These are phyloP conservation scores for Russula earlei DNA, from an alignment of 768 basidiomycete species.

Conservation along the genomic window DNA sequence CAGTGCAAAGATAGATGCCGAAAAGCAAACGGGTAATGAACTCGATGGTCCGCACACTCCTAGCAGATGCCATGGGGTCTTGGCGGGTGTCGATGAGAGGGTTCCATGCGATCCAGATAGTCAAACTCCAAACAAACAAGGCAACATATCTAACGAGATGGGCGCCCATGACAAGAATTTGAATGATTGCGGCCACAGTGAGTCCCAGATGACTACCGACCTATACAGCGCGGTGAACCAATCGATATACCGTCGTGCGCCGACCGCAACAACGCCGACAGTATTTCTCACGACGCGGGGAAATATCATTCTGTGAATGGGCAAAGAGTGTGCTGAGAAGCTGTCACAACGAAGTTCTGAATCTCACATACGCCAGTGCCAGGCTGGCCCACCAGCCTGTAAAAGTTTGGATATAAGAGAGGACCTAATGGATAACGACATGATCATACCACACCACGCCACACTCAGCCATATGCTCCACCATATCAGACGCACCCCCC, in stretches of 20 bases:
- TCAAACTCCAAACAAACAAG: conserved; percentile 55
- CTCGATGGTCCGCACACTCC: conserved; percentile 35
- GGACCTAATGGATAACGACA: background rate
- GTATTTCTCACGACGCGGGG: conserved; percentile 50
- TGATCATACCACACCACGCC: conserved; percentile 53
- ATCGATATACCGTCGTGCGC: conserved; percentile 65
- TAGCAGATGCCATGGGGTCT: conserved; percentile 21
- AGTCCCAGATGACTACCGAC: conserved; percentile 27
- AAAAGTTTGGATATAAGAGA: conserved; percentile 2
- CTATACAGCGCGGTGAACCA: conserved; percentile 61
- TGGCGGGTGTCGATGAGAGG: conserved; percentile 50
- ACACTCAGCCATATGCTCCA: conserved; percentile 84
- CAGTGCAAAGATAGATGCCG: conserved; percentile 57
- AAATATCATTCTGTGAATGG: conserved; percentile 27
- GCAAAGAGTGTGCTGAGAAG: background rate
- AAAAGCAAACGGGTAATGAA: conserved; percentile 62
- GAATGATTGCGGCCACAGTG: conserved; percentile 21
- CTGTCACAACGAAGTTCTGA: background rate
- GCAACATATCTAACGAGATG: conserved; percentile 43
- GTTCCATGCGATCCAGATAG: conserved; percentile 63
- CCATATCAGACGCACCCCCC: conserved; percentile 54
- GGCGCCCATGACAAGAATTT: background rate
- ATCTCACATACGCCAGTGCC: conserved; percentile 45
- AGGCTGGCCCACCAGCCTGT: conserved; percentile 73
- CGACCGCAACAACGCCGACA: conserved; percentile 65